Evolutionary conservation across 2,329 filamentous ascomycete species (phyloP).

Genomic region (Ceratocystis cubensis): DNA sequence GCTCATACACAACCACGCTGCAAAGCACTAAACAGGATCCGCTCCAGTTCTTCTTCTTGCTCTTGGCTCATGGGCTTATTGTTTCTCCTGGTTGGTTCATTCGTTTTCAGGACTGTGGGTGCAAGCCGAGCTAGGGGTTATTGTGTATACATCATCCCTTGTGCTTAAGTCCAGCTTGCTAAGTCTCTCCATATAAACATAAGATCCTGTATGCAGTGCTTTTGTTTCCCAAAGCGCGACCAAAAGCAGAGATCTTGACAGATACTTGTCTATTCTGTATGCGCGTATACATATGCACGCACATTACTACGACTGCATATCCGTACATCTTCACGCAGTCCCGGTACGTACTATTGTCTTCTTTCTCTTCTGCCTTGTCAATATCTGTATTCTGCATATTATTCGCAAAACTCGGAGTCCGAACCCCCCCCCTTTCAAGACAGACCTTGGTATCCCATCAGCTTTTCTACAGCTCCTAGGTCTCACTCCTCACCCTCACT

Average conservation of each 20-base stretch:
- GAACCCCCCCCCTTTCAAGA: background rate
- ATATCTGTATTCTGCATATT: background rate
- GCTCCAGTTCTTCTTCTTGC: background rate
- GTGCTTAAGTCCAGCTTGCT: background rate
- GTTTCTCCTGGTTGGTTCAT: slow-evolving; percentile 4
- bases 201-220: background rate
- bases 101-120: background rate
- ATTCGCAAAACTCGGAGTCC: slow-evolving; percentile 2
- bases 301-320: background rate
- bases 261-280: background rate
- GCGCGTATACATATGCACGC: background rate
- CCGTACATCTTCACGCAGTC: background rate
- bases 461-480: background rate
- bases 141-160: background rate
- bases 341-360: background rate
- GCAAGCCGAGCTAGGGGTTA: background rate
- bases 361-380: background rate
- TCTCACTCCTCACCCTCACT: background rate
- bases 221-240: background rate
- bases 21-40: background rate
- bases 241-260: background rate
- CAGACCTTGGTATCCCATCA: background rate
- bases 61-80: background rate
- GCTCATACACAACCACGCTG: background rate
- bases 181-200: background rate